phyloP scores from a whole-genome alignment of 169 alveolate species.

The Cryptosporidium ryanae region DNA sequence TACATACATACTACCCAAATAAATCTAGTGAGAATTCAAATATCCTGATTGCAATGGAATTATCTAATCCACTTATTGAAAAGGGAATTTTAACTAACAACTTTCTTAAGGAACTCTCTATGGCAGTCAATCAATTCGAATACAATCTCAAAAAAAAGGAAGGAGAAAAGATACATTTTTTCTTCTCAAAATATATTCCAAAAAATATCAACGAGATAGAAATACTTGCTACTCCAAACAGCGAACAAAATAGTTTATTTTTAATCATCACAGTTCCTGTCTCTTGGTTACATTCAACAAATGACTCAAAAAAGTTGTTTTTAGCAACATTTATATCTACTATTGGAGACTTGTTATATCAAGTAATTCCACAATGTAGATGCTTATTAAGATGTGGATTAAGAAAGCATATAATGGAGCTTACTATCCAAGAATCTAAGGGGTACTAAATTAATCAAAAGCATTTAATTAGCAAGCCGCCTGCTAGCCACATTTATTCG shows the following conservation, averaged over 20 bases:
- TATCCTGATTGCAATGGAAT: constrained; percentile 24
- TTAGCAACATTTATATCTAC: constrained; percentile 23
- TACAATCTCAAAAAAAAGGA: neutral
- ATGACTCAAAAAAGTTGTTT: constrained; percentile 18
- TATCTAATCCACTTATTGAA: neutral
- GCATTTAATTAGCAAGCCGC: no score
- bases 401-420: constrained; percentile 35
- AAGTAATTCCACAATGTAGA: constrained; percentile 58
- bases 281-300: constrained; percentile 45
- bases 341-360: constrained; percentile 3
- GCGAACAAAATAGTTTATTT: constrained; percentile 6
- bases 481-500: no score
- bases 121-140: constrained; percentile 29
- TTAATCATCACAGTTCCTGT: constrained; percentile 29
- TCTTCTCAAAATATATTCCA: constrained; percentile 34
- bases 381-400: constrained; percentile 61
- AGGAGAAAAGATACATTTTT: neutral
- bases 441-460: constrained; percentile 58
- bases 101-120: constrained; percentile 46
- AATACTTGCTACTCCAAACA: neutral
- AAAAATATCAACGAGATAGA: constrained; percentile 6
- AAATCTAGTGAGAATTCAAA: neutral
- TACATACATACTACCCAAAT: constrained; percentile 42
- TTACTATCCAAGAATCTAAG: constrained; percentile 40
- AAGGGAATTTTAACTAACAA: constrained; percentile 7